These are phyloP conservation scores for Tylopilus microsporus DNA, from an alignment of 1,284 basidiomycete species.

Conservation along the genomic window DNA sequence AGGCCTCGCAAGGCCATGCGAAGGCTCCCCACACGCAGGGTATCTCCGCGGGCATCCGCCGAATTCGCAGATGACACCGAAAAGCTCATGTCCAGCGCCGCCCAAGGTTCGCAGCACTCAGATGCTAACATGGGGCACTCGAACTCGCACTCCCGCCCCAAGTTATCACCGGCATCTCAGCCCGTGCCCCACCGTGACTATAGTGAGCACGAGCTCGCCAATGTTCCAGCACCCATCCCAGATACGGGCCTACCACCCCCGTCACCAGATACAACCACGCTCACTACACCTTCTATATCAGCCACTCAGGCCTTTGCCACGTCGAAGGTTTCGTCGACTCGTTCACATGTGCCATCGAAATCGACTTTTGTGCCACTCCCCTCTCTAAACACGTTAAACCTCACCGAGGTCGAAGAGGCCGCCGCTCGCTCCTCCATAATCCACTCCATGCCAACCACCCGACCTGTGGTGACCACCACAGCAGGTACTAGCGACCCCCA, in stretches of 20 bases:
- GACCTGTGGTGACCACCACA: conserved; percentile 8
- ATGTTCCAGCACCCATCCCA: conserved; percentile 54
- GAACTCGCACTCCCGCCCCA: conserved; percentile 5
- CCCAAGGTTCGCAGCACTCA: not conserved
- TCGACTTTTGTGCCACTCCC: conserved; percentile 29
- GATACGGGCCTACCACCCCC: conserved; percentile 38
- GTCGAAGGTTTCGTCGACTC: conserved; percentile 9
- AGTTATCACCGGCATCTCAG: conserved; percentile 11
- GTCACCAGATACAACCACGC: conserved; percentile 10
- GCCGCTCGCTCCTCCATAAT: conserved; percentile 11
- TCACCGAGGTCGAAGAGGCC: conserved; percentile 22
- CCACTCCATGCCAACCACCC: conserved; percentile 6
- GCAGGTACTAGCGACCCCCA: not conserved
- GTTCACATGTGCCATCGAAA: conserved; percentile 14
- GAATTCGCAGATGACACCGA: conserved; percentile 24
- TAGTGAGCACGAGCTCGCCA: conserved; percentile 35
- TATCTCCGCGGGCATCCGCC: conserved; percentile 10
- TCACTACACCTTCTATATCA: not conserved
- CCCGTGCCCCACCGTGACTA: conserved; percentile 23
- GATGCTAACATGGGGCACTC: not conserved
- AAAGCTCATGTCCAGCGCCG: conserved; percentile 12
- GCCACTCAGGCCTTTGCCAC: conserved; percentile 1
- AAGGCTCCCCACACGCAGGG: conserved; percentile 11
- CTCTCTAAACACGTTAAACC: conserved; percentile 27
- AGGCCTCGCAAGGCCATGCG: conserved; percentile 14